These are phyloP conservation scores for Blastobotrys proliferans DNA, from an alignment of 1,139 yeast species.

Conservation along the genomic window DNA sequence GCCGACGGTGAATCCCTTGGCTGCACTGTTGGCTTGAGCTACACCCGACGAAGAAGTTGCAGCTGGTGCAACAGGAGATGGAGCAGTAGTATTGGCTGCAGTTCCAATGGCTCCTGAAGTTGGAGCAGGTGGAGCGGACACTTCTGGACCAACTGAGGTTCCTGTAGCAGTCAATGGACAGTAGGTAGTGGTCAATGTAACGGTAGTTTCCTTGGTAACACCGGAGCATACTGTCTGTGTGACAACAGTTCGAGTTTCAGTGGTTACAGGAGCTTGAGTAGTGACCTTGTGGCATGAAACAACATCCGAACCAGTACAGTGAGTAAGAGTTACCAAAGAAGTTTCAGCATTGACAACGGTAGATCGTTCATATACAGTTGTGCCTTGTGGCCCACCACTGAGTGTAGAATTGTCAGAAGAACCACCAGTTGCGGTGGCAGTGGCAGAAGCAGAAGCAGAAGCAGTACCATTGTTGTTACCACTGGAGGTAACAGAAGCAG, in stretches of 20 bases:
- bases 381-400: no score
- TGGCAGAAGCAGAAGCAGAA: not conserved
- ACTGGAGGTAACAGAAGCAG: not conserved
- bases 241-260: no score
- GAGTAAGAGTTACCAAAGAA: slow-evolving; percentile 19
- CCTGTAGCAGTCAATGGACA: not conserved
- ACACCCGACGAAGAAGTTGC: not conserved
- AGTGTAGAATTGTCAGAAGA: not conserved
- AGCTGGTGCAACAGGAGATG: not conserved
- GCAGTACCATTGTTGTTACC: not conserved
- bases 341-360: slow-evolving; percentile 18
- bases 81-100: not conserved
- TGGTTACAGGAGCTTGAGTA: slow-evolving; percentile 15
- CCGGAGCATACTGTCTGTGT: no score
- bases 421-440: not conserved
- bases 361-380: slow-evolving; percentile 18
- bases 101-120: not conserved
- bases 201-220: no score
- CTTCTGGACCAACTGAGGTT: not conserved
- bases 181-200: not conserved
- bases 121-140: not conserved
- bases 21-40: not conserved
- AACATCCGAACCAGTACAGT: slow-evolving; percentile 25
- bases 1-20: not conserved
- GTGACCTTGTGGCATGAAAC: slow-evolving; percentile 27